Evolutionary conservation across 1,284 basidiomycete genomes (phyloP).

Genomic region (Pseudozyma sp.): DNA sequence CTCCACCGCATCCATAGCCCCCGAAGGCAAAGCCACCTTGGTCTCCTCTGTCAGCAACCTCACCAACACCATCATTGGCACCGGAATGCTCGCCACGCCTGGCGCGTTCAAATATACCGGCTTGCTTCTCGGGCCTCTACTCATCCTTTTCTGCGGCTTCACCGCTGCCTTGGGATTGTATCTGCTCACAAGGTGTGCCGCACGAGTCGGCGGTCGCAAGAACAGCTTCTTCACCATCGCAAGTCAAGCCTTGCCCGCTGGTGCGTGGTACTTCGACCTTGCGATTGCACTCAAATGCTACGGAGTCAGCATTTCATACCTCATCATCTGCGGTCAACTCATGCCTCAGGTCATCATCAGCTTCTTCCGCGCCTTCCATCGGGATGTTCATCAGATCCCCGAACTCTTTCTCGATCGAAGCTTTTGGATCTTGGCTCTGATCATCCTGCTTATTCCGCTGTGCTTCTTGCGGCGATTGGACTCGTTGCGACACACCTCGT

Average conservation of each 20-base stretch:
- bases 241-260: conserved; percentile 72
- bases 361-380: conserved; percentile 71
- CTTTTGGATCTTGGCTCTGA: conserved; percentile 85
- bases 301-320: conserved; percentile 90
- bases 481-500: conserved; percentile 78
- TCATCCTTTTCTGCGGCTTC: conserved; percentile 85
- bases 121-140: conserved; percentile 79
- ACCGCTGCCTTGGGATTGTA: conserved; percentile 89
- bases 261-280: conserved; percentile 86
- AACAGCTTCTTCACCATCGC: conserved; percentile 60
- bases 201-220: conserved; percentile 73
- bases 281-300: conserved; percentile 82
- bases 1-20: conserved; percentile 39
- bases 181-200: conserved; percentile 86
- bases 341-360: conserved; percentile 93
- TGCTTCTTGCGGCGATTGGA: conserved; percentile 85
- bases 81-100: conserved; percentile 68
- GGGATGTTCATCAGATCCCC: conserved; percentile 51
- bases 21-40: conserved; percentile 39
- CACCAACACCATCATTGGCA: conserved; percentile 68
- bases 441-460: conserved; percentile 85
- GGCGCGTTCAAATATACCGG: conserved; percentile 70
- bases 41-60: conserved; percentile 66
- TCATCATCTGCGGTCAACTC: conserved; percentile 71
- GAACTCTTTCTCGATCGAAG: conserved; percentile 75